Percentiles rank a stretch among this genome's conserved stretches.
Conservation (phyloP, 805 yeast genomes). For the Candida palmyrensis region DNA sequence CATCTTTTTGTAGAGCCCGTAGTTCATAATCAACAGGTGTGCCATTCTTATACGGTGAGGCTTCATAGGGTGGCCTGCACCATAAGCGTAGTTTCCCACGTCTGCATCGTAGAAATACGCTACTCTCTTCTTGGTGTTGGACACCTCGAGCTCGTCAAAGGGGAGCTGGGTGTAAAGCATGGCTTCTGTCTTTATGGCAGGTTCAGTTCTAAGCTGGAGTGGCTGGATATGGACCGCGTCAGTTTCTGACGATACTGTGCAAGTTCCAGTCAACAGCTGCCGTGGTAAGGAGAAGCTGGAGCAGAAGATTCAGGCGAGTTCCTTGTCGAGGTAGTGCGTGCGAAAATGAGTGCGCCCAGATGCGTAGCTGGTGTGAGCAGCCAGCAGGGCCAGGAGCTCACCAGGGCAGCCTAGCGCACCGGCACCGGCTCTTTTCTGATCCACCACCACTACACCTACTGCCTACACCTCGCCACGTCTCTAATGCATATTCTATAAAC, state of each 20-base stretch:
- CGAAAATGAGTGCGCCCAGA: too few species aligned
- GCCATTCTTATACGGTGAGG: conserved; percentile 99
- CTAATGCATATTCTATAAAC: background rate
- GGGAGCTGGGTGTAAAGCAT: conserved; percentile 39
- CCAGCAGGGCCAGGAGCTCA: too few species aligned
- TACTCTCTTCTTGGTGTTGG: conserved; percentile 36
- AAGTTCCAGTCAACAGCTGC: too few species aligned
- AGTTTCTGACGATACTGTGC: too few species aligned
- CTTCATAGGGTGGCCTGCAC: conserved; percentile 98
- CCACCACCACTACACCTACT: background rate
- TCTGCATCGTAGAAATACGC: conserved; percentile 58
- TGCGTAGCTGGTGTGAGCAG: too few species aligned
- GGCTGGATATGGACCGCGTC: too few species aligned
- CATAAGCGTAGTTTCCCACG: conserved; percentile 96
- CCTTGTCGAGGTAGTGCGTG: too few species aligned
- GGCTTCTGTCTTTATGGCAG: background rate
- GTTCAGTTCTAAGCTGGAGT: background rate
- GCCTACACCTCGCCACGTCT: background rate
- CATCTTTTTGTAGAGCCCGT: conserved; percentile 94
- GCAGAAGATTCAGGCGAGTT: too few species aligned
- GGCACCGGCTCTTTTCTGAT: too few species aligned
- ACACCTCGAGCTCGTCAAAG: conserved; percentile 40
- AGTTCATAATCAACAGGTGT: conserved; percentile 93
- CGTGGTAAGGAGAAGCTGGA: too few species aligned
- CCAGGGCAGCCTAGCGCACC: too few species aligned